phyloP scores from a whole-genome alignment of 305 asterid genomes.

The Fraxinus sp. region DNA sequence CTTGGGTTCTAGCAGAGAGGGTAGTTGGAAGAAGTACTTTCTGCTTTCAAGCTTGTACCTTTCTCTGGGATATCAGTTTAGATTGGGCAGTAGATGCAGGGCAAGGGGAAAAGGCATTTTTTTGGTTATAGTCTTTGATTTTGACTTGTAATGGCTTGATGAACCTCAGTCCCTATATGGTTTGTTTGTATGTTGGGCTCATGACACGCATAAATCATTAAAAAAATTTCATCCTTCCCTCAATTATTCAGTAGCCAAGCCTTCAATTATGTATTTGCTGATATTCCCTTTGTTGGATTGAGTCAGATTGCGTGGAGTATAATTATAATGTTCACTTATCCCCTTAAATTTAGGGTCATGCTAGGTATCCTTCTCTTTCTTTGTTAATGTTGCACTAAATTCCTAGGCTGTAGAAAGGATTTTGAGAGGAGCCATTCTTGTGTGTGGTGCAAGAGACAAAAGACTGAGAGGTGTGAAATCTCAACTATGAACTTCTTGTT shows the following conservation, averaged over 20 bases:
- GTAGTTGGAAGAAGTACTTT: conserved; percentile 20
- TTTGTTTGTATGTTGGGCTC: conserved; percentile 1
- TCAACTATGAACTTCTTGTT: neutral
- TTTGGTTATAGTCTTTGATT: neutral
- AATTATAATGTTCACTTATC: neutral
- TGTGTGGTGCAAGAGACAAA: neutral
- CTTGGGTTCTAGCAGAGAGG: conserved; percentile 2
- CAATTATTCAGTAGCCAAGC: neutral
- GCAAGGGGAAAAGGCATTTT: neutral
- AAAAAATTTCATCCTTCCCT: neutral
- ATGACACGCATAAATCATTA: neutral
- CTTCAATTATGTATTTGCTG: neutral
- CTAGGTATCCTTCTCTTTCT: neutral
- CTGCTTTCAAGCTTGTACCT: conserved; percentile 25
- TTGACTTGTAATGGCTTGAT: conserved; percentile 7
- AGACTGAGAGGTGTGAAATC: neutral
- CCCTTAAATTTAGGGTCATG: neutral
- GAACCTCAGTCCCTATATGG: neutral
- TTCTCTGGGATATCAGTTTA: conserved; percentile 17
- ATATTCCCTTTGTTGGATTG: neutral
- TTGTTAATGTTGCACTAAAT: neutral
- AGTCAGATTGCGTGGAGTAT: neutral
- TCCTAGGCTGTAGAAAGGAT: neutral
- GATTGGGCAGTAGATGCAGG: neutral
- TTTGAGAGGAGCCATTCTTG: neutral